Base-by-base conservation (phyloP, 305 asterid species). In the Fraxinus angustifolia region DNA sequence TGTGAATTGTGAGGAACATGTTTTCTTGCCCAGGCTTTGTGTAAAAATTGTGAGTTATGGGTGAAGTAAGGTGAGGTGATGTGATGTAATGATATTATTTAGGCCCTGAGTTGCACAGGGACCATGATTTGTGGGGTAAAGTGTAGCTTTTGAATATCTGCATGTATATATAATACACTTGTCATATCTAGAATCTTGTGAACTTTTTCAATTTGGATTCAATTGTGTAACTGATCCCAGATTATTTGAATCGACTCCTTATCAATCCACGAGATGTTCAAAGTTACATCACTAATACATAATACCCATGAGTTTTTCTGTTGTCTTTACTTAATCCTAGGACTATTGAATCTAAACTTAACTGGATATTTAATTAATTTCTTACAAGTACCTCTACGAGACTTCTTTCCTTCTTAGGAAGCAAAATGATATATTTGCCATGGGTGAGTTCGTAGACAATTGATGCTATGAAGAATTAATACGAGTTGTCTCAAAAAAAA, bases 351-450 rank as follows among this genome's bases (percentile, higher is more conserved):
- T 73, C 67, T 71, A 58, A 72, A 67, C 26, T 80, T 74, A 82
- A 75, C 35, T 75, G 14, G 58, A 40, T 58, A 31, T 36, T 76
- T 53, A 34, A 68, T 50, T 72, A 71, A 21, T 30, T 14, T 83
- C 23, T 60, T 79, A 26, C 35, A 30, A 70, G 42, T 70, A 30
- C 6, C 38, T 16, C 38, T 33, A 26, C 8, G 31, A 34, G 71
- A 62, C 73, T 10, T 36, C 65, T 83, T 45, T 83, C 85, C 50
- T 42, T 73, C 67, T 60, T 36, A 45, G 60, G 84, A 76, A 71
- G 50, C 78, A 48, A 40, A 50, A 71, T 11, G 30, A n/a, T 67
- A 58, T 45, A 35, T 79, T 75, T 73, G 35, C 30, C 73, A 68
- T 73, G 73, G 76, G 76, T 16, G 78, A 77, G 53, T 75, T 33